These are phyloP conservation scores for Yarrowia divulgata DNA, from an alignment of 805 yeast species.

Conservation along the genomic window DNA sequence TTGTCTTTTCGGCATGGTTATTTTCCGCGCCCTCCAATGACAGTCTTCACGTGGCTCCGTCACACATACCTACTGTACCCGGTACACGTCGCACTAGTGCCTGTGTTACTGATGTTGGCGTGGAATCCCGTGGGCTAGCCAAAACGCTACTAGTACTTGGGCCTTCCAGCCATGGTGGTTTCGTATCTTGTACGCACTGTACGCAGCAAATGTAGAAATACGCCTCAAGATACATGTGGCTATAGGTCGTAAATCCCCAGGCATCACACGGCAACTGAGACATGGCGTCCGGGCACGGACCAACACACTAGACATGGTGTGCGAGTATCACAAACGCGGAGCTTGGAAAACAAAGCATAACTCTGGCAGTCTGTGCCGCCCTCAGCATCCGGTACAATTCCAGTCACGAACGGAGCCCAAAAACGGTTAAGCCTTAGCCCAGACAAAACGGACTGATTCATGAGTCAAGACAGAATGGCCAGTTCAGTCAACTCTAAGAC, in stretches of 20 bases:
- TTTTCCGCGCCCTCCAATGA: not conserved
- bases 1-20: no score
- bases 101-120: not conserved
- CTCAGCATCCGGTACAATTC: no score
- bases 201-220: not conserved
- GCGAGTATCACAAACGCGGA: not conserved
- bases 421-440: not conserved
- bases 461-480: not conserved
- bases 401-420: not conserved
- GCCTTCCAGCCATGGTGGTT: not conserved
- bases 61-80: not conserved
- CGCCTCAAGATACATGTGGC: not conserved
- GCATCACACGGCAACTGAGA: constrained; percentile 12
- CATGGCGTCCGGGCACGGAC: not conserved
- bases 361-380: not conserved
- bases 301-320: not conserved
- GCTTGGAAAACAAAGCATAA: not conserved
- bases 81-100: not conserved
- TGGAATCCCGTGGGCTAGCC: not conserved
- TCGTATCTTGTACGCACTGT: not conserved
- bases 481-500: constrained; percentile 1
- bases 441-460: not conserved
- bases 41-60: not conserved
- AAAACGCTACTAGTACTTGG: not conserved
- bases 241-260: not conserved